Evolutionary conservation across 2,329 filamentous ascomycete genomes (phyloP), one percentile per base, ranked within the genome.

Genomic region (Didymella keratinophila): DNA sequence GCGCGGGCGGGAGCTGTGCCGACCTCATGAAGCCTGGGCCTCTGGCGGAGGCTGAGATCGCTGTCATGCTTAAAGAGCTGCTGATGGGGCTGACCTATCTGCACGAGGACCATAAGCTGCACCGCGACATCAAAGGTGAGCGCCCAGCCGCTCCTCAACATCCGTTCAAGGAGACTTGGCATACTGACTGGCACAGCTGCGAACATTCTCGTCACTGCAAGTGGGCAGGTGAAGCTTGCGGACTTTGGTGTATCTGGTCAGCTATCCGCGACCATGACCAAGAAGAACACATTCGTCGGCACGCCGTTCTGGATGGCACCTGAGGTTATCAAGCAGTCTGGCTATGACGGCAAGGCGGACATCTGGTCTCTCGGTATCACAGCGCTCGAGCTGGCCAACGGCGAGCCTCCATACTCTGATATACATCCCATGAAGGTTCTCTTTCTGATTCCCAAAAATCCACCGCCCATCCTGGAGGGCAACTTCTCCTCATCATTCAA

Each of bases 251-350:
- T 99, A 7, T 97, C 94, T 1, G 94, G 94, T 27, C 95, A 98
- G 79, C 84, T 98, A 21, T 96, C 94, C 10, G 94, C 94, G 7
- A 99, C 94, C 48, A 98, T 98, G 93, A 97, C 94, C 62, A 98
- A 98, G 84, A 98, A 98, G 81, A 98, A 98, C 75, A 98, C 94
- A 0, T 99, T 98, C 76, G 94, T 99, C 30, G 95, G 95, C 32
- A 98, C 94, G 0, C 94, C 95, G 1, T 99, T 98, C 76, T 99
- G 95, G 95, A 99, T 99, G 94, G 94, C 95, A 2, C 94, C 94
- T 11, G 94, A 99, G 79, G 94, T 98, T 54, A 99, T 99, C 78
- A 97, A 97, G 80, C 94, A 99, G 77, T 96, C 93, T 57, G 94
- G 94, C 47, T 97, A 98, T 80, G 94, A 97, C 77, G 92, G 96